Evolutionary conservation across 768 basidiomycete genomes (phyloP).

Genomic region (Rhodotorula kratochvilovae): DNA sequence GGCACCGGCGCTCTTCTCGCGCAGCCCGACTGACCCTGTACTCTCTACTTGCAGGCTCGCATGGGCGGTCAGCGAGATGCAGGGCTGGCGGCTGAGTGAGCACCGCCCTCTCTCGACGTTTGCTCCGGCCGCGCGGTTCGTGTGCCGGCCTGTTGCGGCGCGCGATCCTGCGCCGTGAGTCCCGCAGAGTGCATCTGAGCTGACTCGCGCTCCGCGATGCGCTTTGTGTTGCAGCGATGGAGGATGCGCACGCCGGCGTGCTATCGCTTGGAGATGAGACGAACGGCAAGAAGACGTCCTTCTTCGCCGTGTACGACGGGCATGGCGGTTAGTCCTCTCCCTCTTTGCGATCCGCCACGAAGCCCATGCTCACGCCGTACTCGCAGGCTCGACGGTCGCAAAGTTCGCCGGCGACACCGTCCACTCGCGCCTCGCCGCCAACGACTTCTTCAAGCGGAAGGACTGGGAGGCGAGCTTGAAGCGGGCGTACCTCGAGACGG

Average conservation of each 20-base stretch:
- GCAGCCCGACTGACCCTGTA: not conserved
- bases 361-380: not conserved
- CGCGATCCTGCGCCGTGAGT: not conserved
- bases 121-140: not conserved
- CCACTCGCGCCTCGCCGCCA: constrained; percentile 67
- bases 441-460: constrained; percentile 65
- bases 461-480: constrained; percentile 75
- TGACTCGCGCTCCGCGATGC: not conserved
- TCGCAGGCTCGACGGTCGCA: constrained; percentile 72
- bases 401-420: constrained; percentile 79
- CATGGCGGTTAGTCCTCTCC: constrained; percentile 70
- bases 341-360: not conserved
- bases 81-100: constrained; percentile 98
- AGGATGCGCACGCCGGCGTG: constrained; percentile 70
- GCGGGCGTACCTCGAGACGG: constrained; percentile 83
- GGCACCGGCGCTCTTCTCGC: no score
- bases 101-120: constrained; percentile 40
- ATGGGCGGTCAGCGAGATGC: constrained; percentile 90
- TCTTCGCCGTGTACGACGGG: constrained; percentile 97
- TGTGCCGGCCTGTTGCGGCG: no score
- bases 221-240: constrained; percentile 67
- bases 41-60: constrained; percentile 43
- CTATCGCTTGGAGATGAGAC: constrained; percentile 33
- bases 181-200: not conserved
- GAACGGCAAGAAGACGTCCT: constrained; percentile 51